A percentile compares a stretch with the other conserved stretches of the same genome.
Conservation (phyloP, 495 filamentous ascomycete genomes). For the Xylaria sp. region DNA sequence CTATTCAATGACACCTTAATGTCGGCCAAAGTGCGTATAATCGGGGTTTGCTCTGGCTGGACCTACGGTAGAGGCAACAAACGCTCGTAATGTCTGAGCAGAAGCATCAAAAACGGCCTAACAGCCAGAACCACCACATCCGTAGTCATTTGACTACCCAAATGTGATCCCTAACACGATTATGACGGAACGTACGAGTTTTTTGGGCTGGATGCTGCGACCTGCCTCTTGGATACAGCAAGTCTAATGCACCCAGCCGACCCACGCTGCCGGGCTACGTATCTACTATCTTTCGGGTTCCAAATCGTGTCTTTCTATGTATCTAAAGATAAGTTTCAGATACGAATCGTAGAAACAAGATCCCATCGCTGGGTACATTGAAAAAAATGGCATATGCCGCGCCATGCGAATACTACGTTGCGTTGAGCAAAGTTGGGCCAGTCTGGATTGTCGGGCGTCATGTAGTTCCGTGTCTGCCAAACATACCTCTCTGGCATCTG, state of each 20-base stretch:
- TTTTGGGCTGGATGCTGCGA: conserved; percentile 15
- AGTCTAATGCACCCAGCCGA: conserved; percentile 19
- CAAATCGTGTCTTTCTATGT: conserved; percentile 1
- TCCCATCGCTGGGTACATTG: background rate
- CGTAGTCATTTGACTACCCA: conserved; percentile 12
- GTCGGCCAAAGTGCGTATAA: background rate
- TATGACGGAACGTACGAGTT: conserved; percentile 15
- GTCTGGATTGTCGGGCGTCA: conserved; percentile 11
- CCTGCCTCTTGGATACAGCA: conserved; percentile 9
- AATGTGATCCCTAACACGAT: background rate
- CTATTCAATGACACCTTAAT: background rate
- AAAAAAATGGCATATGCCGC: conserved; percentile 23
- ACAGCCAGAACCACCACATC: background rate
- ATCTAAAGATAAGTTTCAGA: background rate
- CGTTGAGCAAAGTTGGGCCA: conserved; percentile 11
- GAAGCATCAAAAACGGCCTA: conserved; percentile 15
- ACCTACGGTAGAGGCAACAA: conserved; percentile 4
- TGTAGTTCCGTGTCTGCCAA: conserved; percentile 11
- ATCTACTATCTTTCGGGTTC: conserved; percentile 19
- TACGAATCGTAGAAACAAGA: conserved; percentile 20
- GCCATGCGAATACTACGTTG: conserved; percentile 31
- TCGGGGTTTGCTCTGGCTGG: background rate
- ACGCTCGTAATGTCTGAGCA: background rate
- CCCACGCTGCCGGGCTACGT: conserved; percentile 5
- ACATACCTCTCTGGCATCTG: conserved; percentile 20